Evolutionary conservation across 441 rosid genomes (phyloP), one percentile per base, ranked within the genome.

Genomic region (Arabidopsis lyrata): DNA sequence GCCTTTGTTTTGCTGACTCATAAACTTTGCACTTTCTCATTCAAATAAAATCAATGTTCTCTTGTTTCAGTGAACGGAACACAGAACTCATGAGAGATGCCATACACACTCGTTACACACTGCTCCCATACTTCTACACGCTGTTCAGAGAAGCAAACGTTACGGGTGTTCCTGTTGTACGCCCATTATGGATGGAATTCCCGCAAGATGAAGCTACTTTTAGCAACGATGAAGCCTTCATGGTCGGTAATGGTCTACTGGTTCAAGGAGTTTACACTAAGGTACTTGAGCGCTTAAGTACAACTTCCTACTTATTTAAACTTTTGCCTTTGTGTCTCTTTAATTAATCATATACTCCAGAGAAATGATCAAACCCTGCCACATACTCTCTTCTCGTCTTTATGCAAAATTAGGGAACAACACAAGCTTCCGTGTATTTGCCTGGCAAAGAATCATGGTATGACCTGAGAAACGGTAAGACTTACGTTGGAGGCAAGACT

Each of bases 181-280:
- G 98, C 13, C 97, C 99, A 47, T 57, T 96, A 76, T 96, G 99
- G 99, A 96, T 96, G 99, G 99, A 96, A 83, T 93, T 96, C 81
- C 97, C 99, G 53, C 83, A 81, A 58, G 99, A 96, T 63, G 93
- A 92, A 83, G 84, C 83, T 68, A 86, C 97, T 68, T 93, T 90
- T 80, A 82, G 67, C 77, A 96, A 90, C 38, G 99, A 93, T 55
- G 98, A 96, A 78, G 94, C 98, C 41, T 93, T 96, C 85, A 90
- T 96, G 99, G 93, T 96, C 68, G 99, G 99, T 73, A 80, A 79
- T 79, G 86, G 90, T 84, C 83, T 96, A 56, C 72, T 96, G 80
- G 97, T 96, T 65, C 99, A 90, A 87, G 99, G 99, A 69, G 86
- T 96, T 72, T 96, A 85, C 80, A 79, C 83, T 12, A 91, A 90